These are phyloP conservation scores for Gelatoporia subvermispora DNA, from an alignment of 768 basidiomycete genomes.

Conservation along the genomic window DNA sequence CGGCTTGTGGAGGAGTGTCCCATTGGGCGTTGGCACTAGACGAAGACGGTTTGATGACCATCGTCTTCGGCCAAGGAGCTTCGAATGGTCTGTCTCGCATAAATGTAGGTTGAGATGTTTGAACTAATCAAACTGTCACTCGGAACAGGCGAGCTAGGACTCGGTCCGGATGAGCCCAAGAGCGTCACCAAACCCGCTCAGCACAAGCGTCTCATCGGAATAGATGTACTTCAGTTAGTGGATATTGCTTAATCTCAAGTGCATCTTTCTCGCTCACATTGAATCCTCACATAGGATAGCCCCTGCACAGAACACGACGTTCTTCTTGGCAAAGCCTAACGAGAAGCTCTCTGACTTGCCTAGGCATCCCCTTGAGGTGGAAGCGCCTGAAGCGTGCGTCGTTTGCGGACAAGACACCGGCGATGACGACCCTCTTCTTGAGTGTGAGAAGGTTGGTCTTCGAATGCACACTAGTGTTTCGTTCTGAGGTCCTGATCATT, in stretches of 20 bases:
- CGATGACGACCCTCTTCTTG: constrained; percentile 70
- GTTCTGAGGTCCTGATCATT: neutral
- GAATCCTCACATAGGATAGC: constrained; percentile 51
- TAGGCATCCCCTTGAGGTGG: constrained; percentile 72
- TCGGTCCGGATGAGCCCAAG: constrained; percentile 78
- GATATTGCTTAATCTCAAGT: neutral
- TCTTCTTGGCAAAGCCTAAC: constrained; percentile 75
- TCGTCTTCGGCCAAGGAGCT: constrained; percentile 85
- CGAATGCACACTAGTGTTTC: neutral
- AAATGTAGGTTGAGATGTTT: neutral
- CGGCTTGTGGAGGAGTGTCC: constrained; percentile 81
- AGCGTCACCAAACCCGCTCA: constrained; percentile 80
- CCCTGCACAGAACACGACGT: constrained; percentile 81
- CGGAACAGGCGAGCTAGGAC: constrained; percentile 65
- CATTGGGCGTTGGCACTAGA: constrained; percentile 79
- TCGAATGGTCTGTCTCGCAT: constrained; percentile 53
- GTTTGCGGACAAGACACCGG: constrained; percentile 67
- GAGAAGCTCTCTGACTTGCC: constrained; percentile 73
- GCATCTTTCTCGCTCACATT: neutral
- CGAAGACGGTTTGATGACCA: constrained; percentile 71
- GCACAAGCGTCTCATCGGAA: constrained; percentile 64
- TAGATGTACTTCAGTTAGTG: constrained; percentile 73
- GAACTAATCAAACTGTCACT: neutral
- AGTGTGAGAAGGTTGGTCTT: constrained; percentile 81
- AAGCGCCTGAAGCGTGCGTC: constrained; percentile 63